Percentiles rank a stretch among this genome's conserved stretches.
Conservation (phyloP, 2,329 filamentous ascomycete species). For the Monilinia aucupariae region DNA sequence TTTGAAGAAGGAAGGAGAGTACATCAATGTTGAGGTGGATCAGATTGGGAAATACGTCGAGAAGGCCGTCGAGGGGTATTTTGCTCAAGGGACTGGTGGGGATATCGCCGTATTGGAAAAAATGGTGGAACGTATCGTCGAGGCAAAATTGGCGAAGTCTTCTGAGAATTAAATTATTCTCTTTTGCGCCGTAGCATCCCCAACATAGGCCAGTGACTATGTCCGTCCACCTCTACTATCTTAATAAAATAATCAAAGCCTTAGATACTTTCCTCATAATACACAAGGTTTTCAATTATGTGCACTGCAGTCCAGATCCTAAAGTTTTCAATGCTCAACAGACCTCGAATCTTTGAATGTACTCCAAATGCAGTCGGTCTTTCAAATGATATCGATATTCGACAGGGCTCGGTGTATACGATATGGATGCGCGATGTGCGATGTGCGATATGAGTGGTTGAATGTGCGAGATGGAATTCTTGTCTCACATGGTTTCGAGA, state of each 20-base stretch:
- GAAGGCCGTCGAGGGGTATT: slow-evolving; percentile 81
- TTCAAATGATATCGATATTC: background rate
- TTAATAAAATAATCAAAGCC: background rate
- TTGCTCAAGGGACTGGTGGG: slow-evolving; percentile 51
- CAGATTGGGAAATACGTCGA: slow-evolving; percentile 72
- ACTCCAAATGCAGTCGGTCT: background rate
- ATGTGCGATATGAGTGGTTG: no score
- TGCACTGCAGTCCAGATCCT: background rate
- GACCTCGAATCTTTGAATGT: background rate
- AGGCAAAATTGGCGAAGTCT: slow-evolving; percentile 50
- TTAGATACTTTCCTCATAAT: background rate
- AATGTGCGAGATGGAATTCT: no score
- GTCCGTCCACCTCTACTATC: background rate
- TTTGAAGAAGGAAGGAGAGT: slow-evolving; percentile 36
- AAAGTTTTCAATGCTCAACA: no score
- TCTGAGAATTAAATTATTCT: background rate
- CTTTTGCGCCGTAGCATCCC: background rate
- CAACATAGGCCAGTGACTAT: background rate
- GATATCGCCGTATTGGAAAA: slow-evolving; percentile 59
- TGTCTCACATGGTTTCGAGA: no score
- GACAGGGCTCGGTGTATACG: no score
- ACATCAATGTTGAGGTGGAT: slow-evolving; percentile 37
- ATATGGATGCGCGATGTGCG: no score
- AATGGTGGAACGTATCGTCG: slow-evolving; percentile 69
- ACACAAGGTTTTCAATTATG: background rate